phyloP scores from a whole-genome alignment of 2,329 filamentous ascomycete genomes.

The Fragosphaeria purpurea region DNA sequence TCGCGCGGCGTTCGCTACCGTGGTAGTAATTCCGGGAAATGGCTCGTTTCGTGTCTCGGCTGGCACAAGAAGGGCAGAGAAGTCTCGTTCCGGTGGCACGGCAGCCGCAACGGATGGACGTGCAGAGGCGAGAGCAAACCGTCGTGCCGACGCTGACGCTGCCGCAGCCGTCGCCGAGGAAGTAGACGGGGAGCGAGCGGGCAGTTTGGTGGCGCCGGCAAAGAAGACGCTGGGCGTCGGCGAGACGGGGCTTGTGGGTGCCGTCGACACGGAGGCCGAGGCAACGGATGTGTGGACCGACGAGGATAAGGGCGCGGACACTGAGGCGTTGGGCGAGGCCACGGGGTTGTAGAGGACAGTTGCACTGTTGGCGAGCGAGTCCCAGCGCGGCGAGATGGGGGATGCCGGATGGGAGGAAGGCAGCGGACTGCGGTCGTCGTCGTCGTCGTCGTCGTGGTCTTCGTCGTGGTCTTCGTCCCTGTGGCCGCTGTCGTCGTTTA shows the following conservation, averaged over 20 bases:
- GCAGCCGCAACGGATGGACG: constrained; percentile 15
- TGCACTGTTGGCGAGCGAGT: constrained; percentile 25
- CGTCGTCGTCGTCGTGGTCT: constrained; percentile 1
- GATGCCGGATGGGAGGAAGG: constrained; percentile 20
- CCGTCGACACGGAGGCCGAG: constrained; percentile 8
- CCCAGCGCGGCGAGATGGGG: constrained; percentile 34
- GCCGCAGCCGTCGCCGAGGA: constrained; percentile 6
- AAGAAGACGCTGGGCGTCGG: constrained; percentile 1
- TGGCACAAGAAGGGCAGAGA: background rate
- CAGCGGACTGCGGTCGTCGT: background rate
- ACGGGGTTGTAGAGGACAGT: constrained; percentile 18
- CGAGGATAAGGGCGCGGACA: constrained; percentile 1
- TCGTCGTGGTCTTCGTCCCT: constrained; percentile 3
- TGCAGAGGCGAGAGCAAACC: constrained; percentile 22
- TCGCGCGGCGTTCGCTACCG: no score
- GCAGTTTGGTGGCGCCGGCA: constrained; percentile 4
- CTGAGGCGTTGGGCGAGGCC: constrained; percentile 9
- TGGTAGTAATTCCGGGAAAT: background rate
- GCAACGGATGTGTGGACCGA: constrained; percentile 6
- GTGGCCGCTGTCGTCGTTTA: background rate
- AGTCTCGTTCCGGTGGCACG: constrained; percentile 3
- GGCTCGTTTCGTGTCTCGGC: constrained; percentile 13
- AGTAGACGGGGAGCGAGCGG: constrained; percentile 11
- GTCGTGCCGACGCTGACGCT: constrained; percentile 13
- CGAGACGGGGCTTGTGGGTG: constrained; percentile 11